These are phyloP conservation scores for Albophoma yamanashiensis DNA, from an alignment of 2,329 filamentous ascomycete species.

Conservation along the genomic window DNA sequence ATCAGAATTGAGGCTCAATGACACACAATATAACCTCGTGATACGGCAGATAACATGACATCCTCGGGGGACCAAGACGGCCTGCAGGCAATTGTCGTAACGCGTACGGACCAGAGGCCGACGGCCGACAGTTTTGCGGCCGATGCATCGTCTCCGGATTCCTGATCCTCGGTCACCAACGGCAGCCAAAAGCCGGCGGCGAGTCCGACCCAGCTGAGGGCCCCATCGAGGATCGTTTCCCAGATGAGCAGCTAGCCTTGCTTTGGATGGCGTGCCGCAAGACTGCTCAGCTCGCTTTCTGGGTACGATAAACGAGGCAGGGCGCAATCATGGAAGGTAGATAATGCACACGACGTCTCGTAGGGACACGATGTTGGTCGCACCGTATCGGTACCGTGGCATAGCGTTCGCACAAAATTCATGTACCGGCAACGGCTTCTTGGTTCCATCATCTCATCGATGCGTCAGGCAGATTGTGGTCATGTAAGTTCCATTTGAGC, in stretches of 20 bases:
- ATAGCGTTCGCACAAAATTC: not conserved
- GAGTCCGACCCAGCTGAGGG: not conserved
- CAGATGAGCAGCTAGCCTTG: not conserved
- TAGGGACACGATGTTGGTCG: not conserved
- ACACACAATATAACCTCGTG: not conserved
- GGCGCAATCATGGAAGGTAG: not conserved
- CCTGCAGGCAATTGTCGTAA: not conserved
- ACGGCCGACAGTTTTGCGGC: not conserved
- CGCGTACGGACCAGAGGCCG: not conserved
- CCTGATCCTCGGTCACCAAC: not conserved
- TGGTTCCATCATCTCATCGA: not conserved
- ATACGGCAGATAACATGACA: not conserved
- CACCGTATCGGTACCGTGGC: not conserved
- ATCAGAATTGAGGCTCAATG: not conserved
- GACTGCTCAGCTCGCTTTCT: not conserved
- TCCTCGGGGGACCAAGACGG: not conserved
- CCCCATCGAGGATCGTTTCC: not conserved
- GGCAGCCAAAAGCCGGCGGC: not conserved
- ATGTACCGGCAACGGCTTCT: not conserved
- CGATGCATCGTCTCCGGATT: not conserved
- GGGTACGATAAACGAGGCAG: not conserved
- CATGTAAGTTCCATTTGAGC: not conserved
- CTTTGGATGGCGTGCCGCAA: not conserved
- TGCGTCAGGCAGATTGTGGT: not conserved
- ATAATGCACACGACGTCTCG: not conserved